Percentiles rank a stretch among this genome's conserved stretches.
Evolutionary conservation across 1,284 basidiomycete species (phyloP).

Genomic region (Phellinidium pouzarii): DNA sequence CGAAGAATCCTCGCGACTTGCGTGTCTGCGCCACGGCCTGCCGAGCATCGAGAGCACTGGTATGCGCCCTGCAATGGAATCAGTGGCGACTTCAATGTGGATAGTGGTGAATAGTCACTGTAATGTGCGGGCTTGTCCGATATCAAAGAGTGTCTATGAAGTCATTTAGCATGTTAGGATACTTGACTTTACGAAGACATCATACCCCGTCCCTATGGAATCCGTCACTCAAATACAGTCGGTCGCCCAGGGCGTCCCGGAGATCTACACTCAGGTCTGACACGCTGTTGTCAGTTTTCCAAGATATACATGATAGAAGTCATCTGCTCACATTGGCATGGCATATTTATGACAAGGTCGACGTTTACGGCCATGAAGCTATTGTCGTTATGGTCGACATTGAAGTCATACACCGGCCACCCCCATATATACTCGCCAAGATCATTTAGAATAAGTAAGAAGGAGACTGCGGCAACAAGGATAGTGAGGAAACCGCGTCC

Average conservation of each 20-base stretch:
- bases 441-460: slow-evolving; percentile 80
- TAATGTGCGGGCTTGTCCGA: slow-evolving; percentile 72
- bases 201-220: slow-evolving; percentile 85
- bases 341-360: slow-evolving; percentile 88
- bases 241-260: slow-evolving; percentile 87
- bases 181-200: too few relatives aligned
- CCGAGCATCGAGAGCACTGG: slow-evolving; percentile 56
- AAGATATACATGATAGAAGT: slow-evolving; percentile 10
- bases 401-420: slow-evolving; percentile 83
- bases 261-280: slow-evolving; percentile 83
- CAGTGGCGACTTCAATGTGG: slow-evolving; percentile 1
- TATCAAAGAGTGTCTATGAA: slow-evolving; percentile 72
- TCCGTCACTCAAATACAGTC: slow-evolving; percentile 78
- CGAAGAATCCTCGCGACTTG: slow-evolving; percentile 63
- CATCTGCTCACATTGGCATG: slow-evolving; percentile 72
- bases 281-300: slow-evolving; percentile 15
- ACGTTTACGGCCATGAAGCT: slow-evolving; percentile 80
- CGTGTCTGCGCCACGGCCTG: slow-evolving; percentile 66
- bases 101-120: slow-evolving; percentile 9
- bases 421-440: slow-evolving; percentile 88
- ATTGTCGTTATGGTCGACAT: slow-evolving; percentile 60
- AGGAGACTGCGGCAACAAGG: slow-evolving; percentile 65
- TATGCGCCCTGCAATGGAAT: slow-evolving; percentile 42
- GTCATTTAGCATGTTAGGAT: slow-evolving; percentile 8
- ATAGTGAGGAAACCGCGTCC: slow-evolving; percentile 86